These are phyloP conservation scores for Rhododendron kiyosumense DNA, from an alignment of 148 eudicot genomes.

Conservation along the genomic window DNA sequence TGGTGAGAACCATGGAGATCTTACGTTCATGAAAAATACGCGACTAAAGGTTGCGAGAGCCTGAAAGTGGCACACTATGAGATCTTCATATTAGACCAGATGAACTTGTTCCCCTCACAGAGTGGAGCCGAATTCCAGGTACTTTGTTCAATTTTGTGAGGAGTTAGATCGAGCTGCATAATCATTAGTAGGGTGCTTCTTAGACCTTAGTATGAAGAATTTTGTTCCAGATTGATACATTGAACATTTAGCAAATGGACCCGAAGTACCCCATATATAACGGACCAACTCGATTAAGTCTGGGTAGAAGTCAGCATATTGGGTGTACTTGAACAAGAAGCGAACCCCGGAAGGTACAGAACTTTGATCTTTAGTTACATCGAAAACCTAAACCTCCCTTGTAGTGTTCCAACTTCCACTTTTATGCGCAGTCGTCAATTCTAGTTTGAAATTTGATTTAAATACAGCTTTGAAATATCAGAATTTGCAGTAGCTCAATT, in stretches of 20 bases:
- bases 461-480: background rate
- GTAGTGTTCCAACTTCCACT: background rate
- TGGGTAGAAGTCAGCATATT: background rate
- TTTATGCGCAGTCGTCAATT: background rate
- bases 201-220: too few relatives aligned
- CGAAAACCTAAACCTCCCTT: background rate
- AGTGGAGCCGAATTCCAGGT: too few relatives aligned
- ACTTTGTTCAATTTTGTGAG: too few relatives aligned
- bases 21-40: background rate
- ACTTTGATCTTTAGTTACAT: background rate
- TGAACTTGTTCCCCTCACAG: too few relatives aligned
- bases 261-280: too few relatives aligned
- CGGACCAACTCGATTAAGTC: background rate
- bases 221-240: too few relatives aligned
- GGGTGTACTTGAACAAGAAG: background rate
- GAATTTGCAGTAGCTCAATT: background rate
- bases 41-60: background rate
- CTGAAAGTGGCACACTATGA: background rate
- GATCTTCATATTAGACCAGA: background rate
- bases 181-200: too few relatives aligned
- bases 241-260: background rate
- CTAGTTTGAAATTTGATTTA: background rate
- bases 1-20: background rate
- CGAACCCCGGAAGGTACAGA: background rate
- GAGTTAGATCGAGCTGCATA: too few relatives aligned